A percentile compares a stretch with the other conserved stretches of the same genome.
Evolutionary conservation across 1,284 basidiomycete genomes (phyloP).

Genomic region (Exobasidium cylindrosporum): DNA sequence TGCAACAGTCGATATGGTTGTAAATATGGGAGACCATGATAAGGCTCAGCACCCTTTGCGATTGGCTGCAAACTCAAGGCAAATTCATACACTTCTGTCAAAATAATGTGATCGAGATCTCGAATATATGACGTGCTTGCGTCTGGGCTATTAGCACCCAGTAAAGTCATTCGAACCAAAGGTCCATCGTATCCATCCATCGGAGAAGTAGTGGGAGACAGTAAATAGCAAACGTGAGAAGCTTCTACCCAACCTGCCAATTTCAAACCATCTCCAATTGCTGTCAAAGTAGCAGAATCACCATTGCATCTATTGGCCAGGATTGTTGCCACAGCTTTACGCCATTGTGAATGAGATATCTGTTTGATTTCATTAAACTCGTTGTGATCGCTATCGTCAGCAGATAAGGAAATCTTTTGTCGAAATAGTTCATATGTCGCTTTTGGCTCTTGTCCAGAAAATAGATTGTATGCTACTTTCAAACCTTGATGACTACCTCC

Average conservation of each 20-base stretch:
- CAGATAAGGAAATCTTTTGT: slow-evolving; percentile 33
- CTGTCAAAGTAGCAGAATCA: slow-evolving; percentile 71
- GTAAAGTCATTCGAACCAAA: slow-evolving; percentile 63
- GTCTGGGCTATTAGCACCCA: slow-evolving; percentile 67
- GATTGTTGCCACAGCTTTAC: slow-evolving; percentile 80
- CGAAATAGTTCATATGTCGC: slow-evolving; percentile 38
- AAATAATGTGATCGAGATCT: slow-evolving; percentile 75
- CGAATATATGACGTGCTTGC: slow-evolving; percentile 63
- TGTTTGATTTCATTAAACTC: not conserved
- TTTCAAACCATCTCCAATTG: slow-evolving; percentile 78
- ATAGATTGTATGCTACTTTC: slow-evolving; percentile 50
- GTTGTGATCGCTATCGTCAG: slow-evolving; percentile 26
- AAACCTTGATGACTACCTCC: slow-evolving; percentile 30
- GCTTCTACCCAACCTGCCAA: slow-evolving; percentile 75
- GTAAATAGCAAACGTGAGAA: slow-evolving; percentile 85
- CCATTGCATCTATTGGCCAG: slow-evolving; percentile 67
- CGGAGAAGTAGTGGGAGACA: slow-evolving; percentile 78
- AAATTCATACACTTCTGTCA: slow-evolving; percentile 90
- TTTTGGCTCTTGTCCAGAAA: slow-evolving; percentile 41
- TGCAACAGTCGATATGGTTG: slow-evolving; percentile 83
- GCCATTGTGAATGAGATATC: slow-evolving; percentile 68
- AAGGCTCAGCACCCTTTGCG: slow-evolving; percentile 80
- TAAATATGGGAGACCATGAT: slow-evolving; percentile 76
- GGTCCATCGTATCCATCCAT: slow-evolving; percentile 68
- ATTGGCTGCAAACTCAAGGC: slow-evolving; percentile 72